A percentile compares a stretch with the other conserved stretches of the same genome.
These are phyloP conservation scores for Schizosaccharomyces japonicus DNA, from an alignment of 805 yeast genomes.

Conservation along the genomic window DNA sequence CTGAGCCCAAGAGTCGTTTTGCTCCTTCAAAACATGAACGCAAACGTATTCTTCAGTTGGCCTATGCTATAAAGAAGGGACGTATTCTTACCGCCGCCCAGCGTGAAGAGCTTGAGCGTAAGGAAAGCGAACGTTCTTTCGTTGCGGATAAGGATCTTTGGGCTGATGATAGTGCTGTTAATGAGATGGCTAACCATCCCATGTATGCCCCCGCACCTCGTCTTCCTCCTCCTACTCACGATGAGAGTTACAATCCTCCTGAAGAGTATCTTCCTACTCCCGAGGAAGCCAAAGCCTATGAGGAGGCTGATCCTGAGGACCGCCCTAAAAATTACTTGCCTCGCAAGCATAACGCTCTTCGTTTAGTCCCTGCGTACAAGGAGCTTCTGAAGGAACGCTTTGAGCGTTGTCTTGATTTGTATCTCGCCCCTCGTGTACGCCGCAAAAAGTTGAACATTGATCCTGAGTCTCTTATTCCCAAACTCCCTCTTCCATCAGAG, in stretches of 20 bases:
- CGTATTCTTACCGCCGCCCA: conserved; percentile 37
- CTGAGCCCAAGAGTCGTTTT: conserved; percentile 93
- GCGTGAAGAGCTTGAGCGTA: conserved; percentile 28
- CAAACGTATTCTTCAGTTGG: conserved; percentile 85
- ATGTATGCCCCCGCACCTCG: conserved; percentile 92
- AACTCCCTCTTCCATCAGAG: conserved; percentile 89
- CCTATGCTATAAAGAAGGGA: conserved; percentile 88
- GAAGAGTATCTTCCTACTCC: conserved; percentile 67
- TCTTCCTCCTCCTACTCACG: conserved; percentile 84
- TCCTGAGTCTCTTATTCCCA: conserved; percentile 87
- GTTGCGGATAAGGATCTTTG: conserved; percentile 48
- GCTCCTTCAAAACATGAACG: conserved; percentile 95
- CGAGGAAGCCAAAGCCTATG: conserved; percentile 55
- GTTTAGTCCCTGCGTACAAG: conserved; percentile 83
- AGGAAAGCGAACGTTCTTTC: conserved; percentile 26
- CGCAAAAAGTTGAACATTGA: conserved; percentile 76
- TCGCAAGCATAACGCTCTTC: conserved; percentile 52
- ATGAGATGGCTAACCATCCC: conserved; percentile 41
- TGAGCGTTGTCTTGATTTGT: conserved; percentile 80
- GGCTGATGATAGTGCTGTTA: conserved; percentile 27
- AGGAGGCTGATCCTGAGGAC: conserved; percentile 44
- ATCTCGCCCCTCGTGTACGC: conserved; percentile 88
- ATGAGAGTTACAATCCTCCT: conserved; percentile 93
- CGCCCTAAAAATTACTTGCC: conserved; percentile 63
- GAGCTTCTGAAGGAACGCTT: conserved; percentile 72